Evolutionary conservation across 352 stramenopile species (phyloP).

Genomic region (Pythium myriotylum): DNA sequence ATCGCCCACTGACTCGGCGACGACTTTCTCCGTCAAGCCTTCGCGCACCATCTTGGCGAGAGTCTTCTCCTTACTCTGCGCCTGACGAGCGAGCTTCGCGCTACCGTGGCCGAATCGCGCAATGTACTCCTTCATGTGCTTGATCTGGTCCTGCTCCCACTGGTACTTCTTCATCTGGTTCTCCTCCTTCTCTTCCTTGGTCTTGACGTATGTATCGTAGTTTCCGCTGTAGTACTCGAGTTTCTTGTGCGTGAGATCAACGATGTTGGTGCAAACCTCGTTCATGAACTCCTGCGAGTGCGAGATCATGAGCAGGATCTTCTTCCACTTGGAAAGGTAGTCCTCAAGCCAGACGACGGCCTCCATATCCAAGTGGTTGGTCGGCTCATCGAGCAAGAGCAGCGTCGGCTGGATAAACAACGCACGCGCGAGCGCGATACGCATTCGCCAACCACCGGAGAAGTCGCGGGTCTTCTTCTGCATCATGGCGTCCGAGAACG

Average conservation of each 20-base stretch:
- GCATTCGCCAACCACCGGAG: slow-evolving; percentile 95
- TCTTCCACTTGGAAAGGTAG: slow-evolving; percentile 97
- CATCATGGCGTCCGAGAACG: slow-evolving; percentile 96
- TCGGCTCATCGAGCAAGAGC: slow-evolving; percentile 95
- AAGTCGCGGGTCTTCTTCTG: slow-evolving; percentile 94
- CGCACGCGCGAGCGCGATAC: slow-evolving; percentile 95
- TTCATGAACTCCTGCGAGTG: slow-evolving; percentile 99
- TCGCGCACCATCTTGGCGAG: slow-evolving; percentile 97
- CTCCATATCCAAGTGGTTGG: slow-evolving; percentile 97
- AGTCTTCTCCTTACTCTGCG: slow-evolving; percentile 98
- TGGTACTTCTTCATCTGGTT: slow-evolving; percentile 99
- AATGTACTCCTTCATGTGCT: slow-evolving; percentile 99
- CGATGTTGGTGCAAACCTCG: slow-evolving; percentile 98
- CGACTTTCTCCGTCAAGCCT: slow-evolving; percentile 94
- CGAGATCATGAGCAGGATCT: slow-evolving; percentile 97
- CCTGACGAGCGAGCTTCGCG: slow-evolving; percentile 97
- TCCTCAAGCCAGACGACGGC: slow-evolving; percentile 98
- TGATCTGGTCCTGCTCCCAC: slow-evolving; percentile 98
- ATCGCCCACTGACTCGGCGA: slow-evolving; percentile 82
- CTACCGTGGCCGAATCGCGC: slow-evolving; percentile 98
- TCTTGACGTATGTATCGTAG: slow-evolving; percentile 98
- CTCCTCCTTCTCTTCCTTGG: slow-evolving; percentile 95
- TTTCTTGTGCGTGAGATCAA: slow-evolving; percentile 94
- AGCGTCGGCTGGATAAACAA: slow-evolving; percentile 97
- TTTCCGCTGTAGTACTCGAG: slow-evolving; percentile 98